phyloP scores from a whole-genome alignment of 73 alveolate species.

The Halteria grandinella region DNA sequence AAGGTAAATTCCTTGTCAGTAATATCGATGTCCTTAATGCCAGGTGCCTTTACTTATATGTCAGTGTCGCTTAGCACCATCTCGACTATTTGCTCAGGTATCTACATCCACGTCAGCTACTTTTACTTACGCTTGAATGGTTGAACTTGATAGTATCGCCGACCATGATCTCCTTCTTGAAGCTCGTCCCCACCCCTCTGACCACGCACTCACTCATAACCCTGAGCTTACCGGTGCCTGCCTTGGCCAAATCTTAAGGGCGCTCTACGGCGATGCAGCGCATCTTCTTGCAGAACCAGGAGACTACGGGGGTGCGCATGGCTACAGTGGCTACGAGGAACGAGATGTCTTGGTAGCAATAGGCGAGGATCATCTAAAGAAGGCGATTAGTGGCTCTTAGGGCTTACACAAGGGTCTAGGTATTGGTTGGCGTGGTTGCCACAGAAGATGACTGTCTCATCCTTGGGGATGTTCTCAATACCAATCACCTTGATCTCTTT shows the following conservation, averaged over 20 bases:
- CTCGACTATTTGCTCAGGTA: constrained; percentile 53
- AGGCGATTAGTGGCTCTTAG: constrained; percentile 23
- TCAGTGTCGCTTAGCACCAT: constrained; percentile 61
- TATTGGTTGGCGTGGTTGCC: constrained; percentile 97
- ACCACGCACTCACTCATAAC: constrained; percentile 4
- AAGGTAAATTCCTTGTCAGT: constrained; percentile 55
- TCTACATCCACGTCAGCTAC: too few species aligned
- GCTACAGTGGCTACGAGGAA: constrained; percentile 80
- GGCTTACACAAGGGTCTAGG: constrained; percentile 89
- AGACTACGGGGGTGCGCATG: constrained; percentile 41
- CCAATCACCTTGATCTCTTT: constrained; percentile 85
- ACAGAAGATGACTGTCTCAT: constrained; percentile 94
- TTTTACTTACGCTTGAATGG: constrained; percentile 41
- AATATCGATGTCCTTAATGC: constrained; percentile 1
- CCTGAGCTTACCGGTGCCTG: constrained; percentile 57
- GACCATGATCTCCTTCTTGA: constrained; percentile 45
- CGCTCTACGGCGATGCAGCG: constrained; percentile 67
- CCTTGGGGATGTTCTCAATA: constrained; percentile 73
- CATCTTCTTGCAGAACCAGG: constrained; percentile 54
- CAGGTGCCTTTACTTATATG: constrained; percentile 41
- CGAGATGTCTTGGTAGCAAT: constrained; percentile 61
- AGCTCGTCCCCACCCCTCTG: constrained; percentile 50
- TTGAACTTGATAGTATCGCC: constrained; percentile 51
- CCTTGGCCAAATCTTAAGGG: constrained; percentile 62
- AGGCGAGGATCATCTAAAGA: constrained; percentile 68